Conservation (phyloP, 176 grass and related monocot genomes). For the Carex pumila region DNA sequence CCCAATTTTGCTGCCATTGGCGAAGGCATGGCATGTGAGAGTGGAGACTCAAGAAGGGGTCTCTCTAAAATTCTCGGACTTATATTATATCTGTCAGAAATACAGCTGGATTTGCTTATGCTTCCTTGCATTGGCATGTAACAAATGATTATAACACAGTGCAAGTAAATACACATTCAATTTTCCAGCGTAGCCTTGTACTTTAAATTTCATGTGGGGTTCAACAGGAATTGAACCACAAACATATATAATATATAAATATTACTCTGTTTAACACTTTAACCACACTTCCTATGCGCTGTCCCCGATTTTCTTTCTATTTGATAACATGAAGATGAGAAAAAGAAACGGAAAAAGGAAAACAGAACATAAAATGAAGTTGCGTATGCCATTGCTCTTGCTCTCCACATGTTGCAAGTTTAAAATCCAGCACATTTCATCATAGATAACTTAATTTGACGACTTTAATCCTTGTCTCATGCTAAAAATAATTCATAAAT, state of each 20-base stretch:
- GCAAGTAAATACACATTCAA: constrained; percentile 16
- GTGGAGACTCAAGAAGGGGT: background rate
- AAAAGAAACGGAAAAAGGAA: background rate
- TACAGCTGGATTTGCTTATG: constrained; percentile 20
- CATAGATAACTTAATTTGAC: too few relatives aligned
- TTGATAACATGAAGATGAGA: background rate
- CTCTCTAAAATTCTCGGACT: background rate
- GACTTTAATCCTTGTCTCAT: too few relatives aligned
- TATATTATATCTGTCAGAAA: background rate
- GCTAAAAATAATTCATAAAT: too few relatives aligned
- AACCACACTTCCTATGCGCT: background rate
- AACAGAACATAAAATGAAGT: background rate
- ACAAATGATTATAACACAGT: constrained; percentile 12
- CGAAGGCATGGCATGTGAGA: constrained; percentile 7
- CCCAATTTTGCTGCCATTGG: background rate
- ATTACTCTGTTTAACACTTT: background rate
- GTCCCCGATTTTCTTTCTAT: background rate
- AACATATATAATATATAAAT: background rate
- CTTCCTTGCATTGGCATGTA: background rate
- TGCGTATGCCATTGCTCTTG: background rate
- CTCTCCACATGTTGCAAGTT: too few relatives aligned
- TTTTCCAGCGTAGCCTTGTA: constrained; percentile 14
- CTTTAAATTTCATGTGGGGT: constrained; percentile 23
- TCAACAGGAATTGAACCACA: background rate
- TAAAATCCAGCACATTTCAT: too few relatives aligned